Conservation (phyloP, 2,329 filamentous ascomycete genomes). For the Sporothrix dimorphospora region DNA sequence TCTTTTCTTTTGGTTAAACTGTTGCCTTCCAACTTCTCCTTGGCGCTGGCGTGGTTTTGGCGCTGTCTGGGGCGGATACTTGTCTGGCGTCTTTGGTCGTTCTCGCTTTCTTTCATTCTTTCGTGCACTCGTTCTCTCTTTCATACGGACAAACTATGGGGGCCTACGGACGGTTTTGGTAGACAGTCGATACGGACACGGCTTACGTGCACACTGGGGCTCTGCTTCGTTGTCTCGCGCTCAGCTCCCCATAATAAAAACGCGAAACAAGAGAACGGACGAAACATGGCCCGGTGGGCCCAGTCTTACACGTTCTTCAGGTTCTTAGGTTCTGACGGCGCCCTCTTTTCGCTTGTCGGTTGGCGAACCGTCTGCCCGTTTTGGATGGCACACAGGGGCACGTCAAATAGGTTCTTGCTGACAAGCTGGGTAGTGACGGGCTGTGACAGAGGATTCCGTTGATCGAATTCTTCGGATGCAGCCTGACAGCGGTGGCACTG, state of each 20-base stretch:
- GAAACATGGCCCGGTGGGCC: background rate
- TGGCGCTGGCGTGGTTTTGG: too few species aligned
- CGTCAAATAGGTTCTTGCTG: background rate
- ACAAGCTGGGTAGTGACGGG: background rate
- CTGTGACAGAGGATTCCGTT: background rate
- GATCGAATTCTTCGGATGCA: background rate
- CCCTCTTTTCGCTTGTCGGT: background rate
- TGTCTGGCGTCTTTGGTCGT: background rate
- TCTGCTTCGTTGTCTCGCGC: background rate
- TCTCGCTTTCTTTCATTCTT: constrained; percentile 9
- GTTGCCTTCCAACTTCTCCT: background rate
- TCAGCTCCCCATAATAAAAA: background rate
- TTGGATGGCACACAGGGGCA: too few species aligned
- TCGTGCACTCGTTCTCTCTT: background rate
- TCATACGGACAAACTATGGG: constrained; percentile 6
- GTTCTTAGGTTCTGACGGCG: too few species aligned
- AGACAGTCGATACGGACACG: background rate
- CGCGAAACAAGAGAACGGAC: constrained; percentile 1
- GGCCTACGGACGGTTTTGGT: background rate
- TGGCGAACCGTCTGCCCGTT: background rate
- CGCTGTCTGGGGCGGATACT: background rate
- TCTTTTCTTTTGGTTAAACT: background rate
- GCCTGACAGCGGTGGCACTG: background rate
- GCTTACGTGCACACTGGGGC: background rate
- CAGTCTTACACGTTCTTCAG: too few species aligned